These are phyloP conservation scores for Suillus plorans DNA, from an alignment of 768 basidiomycete genomes.

Conservation along the genomic window DNA sequence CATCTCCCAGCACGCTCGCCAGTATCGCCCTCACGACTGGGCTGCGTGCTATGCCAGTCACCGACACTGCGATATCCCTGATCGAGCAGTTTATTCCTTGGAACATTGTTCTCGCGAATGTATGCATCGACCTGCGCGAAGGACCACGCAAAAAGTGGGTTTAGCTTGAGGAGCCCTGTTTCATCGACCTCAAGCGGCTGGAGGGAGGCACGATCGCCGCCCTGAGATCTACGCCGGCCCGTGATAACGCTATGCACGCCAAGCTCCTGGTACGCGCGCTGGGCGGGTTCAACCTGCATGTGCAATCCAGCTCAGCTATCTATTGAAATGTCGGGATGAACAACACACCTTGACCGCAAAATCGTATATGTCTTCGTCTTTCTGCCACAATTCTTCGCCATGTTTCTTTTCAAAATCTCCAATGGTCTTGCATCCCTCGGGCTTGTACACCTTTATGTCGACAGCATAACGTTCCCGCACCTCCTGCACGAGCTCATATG, in stretches of 20 bases:
- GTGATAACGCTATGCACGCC: constrained; percentile 87
- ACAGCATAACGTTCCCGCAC: constrained; percentile 75
- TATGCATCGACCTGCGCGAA: constrained; percentile 85
- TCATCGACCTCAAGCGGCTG: constrained; percentile 88
- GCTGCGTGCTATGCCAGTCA: constrained; percentile 95
- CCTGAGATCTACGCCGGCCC: constrained; percentile 92
- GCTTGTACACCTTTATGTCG: constrained; percentile 75
- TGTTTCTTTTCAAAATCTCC: constrained; percentile 77
- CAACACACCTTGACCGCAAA: constrained; percentile 80
- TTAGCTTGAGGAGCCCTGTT: constrained; percentile 90
- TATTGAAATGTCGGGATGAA: not conserved
- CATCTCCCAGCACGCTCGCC: constrained; percentile 90
- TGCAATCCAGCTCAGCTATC: not conserved
- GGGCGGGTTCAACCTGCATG: constrained; percentile 81
- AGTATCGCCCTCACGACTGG: constrained; percentile 61
- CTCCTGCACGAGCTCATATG: constrained; percentile 84
- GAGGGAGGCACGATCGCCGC: constrained; percentile 80
- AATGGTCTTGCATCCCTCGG: constrained; percentile 64
- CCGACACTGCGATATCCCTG: constrained; percentile 95
- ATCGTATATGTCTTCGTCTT: constrained; percentile 85
- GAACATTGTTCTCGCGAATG: constrained; percentile 77
- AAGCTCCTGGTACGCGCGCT: constrained; percentile 79
- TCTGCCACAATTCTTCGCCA: constrained; percentile 85
- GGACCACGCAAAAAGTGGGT: constrained; percentile 89
- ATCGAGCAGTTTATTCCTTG: constrained; percentile 82